Percentiles rank a stretch among this genome's conserved stretches.
Evolutionary conservation across 2,329 filamentous ascomycete genomes (phyloP).

Genomic region (Trichocomaceae sp.): DNA sequence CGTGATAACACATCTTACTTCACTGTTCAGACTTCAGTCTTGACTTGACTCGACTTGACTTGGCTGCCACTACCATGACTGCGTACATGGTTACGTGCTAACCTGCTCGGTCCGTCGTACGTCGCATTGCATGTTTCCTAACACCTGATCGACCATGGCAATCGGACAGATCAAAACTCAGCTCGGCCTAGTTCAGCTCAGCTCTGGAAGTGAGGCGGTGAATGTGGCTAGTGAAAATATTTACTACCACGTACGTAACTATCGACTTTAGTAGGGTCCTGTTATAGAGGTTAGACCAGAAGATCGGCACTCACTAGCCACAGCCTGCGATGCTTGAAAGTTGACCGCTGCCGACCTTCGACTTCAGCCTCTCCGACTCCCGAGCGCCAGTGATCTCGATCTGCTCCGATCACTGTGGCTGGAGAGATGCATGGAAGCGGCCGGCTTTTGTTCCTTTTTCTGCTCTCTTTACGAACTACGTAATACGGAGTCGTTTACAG

Average conservation of each 20-base stretch:
- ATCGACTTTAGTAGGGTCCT: background rate
- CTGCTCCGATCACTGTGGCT: slow-evolving; percentile 10
- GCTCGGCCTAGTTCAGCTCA: background rate
- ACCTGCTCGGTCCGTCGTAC: background rate
- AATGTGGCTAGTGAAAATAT: slow-evolving; percentile 10
- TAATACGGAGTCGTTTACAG: no score
- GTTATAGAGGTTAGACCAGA: background rate
- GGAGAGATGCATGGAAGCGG: background rate
- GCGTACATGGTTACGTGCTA: no score
- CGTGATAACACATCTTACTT: background rate
- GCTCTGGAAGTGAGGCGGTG: slow-evolving; percentile 7
- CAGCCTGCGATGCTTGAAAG: slow-evolving; percentile 3
- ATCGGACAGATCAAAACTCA: background rate
- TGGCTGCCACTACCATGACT: no score
- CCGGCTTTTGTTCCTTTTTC: background rate
- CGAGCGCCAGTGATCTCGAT: background rate
- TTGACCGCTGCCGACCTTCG: background rate
- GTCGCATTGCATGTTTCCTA: background rate
- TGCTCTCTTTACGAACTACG: background rate
- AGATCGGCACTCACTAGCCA: slow-evolving; percentile 11
- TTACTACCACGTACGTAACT: no score
- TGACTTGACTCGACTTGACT: no score
- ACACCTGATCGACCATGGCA: no score
- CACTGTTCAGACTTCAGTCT: no score
- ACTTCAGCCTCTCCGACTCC: slow-evolving; percentile 7